Evolutionary conservation across 2,329 filamentous ascomycete genomes (phyloP).

Genomic region (Xylaria digitata): DNA sequence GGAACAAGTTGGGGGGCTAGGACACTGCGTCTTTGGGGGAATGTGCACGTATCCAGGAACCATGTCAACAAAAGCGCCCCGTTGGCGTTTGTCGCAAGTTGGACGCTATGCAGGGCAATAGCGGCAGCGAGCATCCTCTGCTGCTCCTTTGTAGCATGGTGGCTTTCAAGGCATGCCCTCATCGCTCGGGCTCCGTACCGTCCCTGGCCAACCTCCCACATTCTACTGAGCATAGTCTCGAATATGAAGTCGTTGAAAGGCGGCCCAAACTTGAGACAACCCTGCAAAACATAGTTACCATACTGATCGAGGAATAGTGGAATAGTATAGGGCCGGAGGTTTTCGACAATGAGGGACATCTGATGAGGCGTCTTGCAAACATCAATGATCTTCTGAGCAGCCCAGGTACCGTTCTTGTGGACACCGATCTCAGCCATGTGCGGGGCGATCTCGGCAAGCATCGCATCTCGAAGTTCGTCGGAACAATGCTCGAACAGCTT

Average conservation of each 20-base stretch:
- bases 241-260: slow-evolving; percentile 98
- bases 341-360: slow-evolving; percentile 85
- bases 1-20: slow-evolving; percentile 92
- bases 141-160: slow-evolving; percentile 94
- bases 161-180: slow-evolving; percentile 95
- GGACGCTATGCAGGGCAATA: slow-evolving; percentile 96
- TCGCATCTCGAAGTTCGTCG: slow-evolving; percentile 87
- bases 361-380: slow-evolving; percentile 87
- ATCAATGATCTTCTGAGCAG: slow-evolving; percentile 98
- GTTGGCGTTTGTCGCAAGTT: slow-evolving; percentile 95
- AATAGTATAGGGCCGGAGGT: slow-evolving; percentile 85
- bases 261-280: slow-evolving; percentile 89
- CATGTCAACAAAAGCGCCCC: slow-evolving; percentile 93
- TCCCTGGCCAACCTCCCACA: slow-evolving; percentile 94
- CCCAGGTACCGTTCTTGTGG: slow-evolving; percentile 99
- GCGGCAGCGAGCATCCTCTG: slow-evolving; percentile 93
- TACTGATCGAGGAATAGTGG: slow-evolving; percentile 97
- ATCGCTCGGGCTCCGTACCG: slow-evolving; percentile 95
- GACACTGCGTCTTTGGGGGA: slow-evolving; percentile 89
- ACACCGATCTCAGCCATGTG: slow-evolving; percentile 96
- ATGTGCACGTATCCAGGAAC: slow-evolving; percentile 98
- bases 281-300: slow-evolving; percentile 97
- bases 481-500: slow-evolving; percentile 98
- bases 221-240: slow-evolving; percentile 91
- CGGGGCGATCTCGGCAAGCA: slow-evolving; percentile 88